Evolutionary conservation across 2,329 filamentous ascomycete species (phyloP), one percentile per base, ranked within the genome.

Genomic region (Monosporascus sp.): DNA sequence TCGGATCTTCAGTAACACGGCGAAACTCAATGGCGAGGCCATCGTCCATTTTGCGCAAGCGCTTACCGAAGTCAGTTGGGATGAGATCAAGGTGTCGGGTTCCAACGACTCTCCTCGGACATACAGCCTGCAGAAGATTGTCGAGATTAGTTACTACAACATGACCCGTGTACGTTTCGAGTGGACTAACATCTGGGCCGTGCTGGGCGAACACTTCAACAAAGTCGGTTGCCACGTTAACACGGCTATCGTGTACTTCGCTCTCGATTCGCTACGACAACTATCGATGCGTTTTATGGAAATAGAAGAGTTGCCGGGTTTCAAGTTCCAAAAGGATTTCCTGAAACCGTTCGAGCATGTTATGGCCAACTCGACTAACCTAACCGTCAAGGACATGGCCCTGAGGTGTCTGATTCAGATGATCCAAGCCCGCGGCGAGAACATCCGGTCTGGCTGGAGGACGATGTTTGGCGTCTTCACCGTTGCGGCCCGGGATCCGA

Each of bases 301-400:
- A 71, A 91, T 97, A 56, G 94, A 96, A 69, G 94, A 99, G 70
- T 74, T 99, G 61, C 91, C 94, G 1, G 94, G 95, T 65, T 99
- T 99, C 82, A 97, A 97, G 71, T 99, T 99, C 67, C 94, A 99
- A 65, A 99, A 99, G 70, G 93, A 99, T 69, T 99, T 99, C 70
- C 75, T 99, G 51, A 97, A 97, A 72, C 94, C 95, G 0, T 99
- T 99, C 64, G 93, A 99, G 74, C 91, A 97, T 69, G 91, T 99
- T 63, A 90, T 99, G 76, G 87, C 89, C 54, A 97, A 99, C 69
- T 94, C 91, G 43, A 90, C 80, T 59, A 91, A 94, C 58, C 86
- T 96, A 19, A 86, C 90, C 1, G 94, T 99, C 63, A 99, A 99
- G 72, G 94, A 99, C 64, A 93, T 99, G 88, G 91, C 96, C 46